Base-by-base conservation (phyloP, 2,329 filamentous ascomycete species). In the Rugonectria rugulosa region DNA sequence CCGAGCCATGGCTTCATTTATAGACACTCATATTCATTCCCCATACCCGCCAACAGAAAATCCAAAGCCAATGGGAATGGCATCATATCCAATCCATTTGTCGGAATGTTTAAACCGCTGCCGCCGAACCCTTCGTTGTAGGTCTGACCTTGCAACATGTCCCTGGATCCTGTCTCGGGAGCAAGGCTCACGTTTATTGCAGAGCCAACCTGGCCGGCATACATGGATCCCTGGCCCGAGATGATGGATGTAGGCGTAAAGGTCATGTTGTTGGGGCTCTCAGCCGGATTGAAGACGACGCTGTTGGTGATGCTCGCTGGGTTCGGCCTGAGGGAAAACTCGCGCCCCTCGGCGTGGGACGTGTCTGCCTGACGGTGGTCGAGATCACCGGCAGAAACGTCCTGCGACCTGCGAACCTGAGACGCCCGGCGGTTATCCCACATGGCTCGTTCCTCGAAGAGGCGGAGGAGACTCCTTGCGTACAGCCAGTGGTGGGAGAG, bases 401-500 rank as follows among this genome's bases (percentile, higher is more conserved):
- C 56, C 20, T 43, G 53, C n/a, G 31, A 29, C 8, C 21, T 49
- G 8, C 44, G 49, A 29, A 11, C 24, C 9, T 47, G 51, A 8
- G 37, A 40, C 11, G 34, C 50, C 19, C 37, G 45, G 23, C 44
- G 57, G 17, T 40, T 61, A 12, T 44, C 50, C 63, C 61, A 65
- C 53, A 64, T 56, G 20, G 54, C 21, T 10, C 63, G 54, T 11
- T 65, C 62, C 15, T 71, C 64, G 51, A 73, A 73, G 1, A 73
- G 61, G 1, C 63, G 63, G 15, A 71, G 14, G 1, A 73, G 54
- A 40, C 70, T 73, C 11, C 63, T 62, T 2, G 70, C 72, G 53
- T 72, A 72, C 11, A 69, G 55, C 72, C 72, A 73, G 7, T 72
- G 64, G 2, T 55, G 45, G 2, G 67, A 65, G 14, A 73, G 55